Evolutionary conservation across 2,329 filamentous ascomycete genomes (phyloP), one percentile per base, ranked within the genome.

Genomic region (Elsinoe ampelina): DNA sequence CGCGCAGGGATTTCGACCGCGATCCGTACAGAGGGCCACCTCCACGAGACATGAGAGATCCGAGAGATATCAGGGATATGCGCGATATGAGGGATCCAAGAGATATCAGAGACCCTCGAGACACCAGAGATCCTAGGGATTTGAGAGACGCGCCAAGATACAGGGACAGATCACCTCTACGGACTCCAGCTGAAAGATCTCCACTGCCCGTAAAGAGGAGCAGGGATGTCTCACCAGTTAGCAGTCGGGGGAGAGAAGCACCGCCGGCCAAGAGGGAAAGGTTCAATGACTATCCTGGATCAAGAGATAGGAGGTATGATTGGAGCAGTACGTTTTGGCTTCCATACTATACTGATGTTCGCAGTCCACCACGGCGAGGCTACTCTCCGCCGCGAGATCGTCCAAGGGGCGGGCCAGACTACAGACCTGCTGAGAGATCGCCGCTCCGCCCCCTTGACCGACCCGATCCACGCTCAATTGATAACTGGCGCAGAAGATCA

Each of bases 401-500:
- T 42, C 66, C 67, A 22, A 59, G 57, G 26, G 59, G 67, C 55
- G 65, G 63, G 51, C 61, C 61, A 26, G 63, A 65, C 60, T 77
- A 74, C 64, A 74, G 76, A 50, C 72, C 71, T 43, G 75, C 77
- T 47, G 78, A 80, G 38, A 75, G 77, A 59, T 83, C 78, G 57
- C 79, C 79, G 54, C 72, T 75, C 41, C 75, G 77, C 45, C 72
- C 78, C 63, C 74, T 73, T 58, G 72, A 77, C 58, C 74, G 77
- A 34, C 68, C 71, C 42, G 77, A 80, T 41, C 70, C 71, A 13
- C 70, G 74, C 55, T 67, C 70, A 38, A 73, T 77, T 17, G 74
- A 77, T 57, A 75, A 72, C 48, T 78, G 75, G 75, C 75, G 78
- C 63, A 74, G 77, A 62, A 77, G 77, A 36, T 82, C 80, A 54